Conservation (phyloP, 495 filamentous ascomycete genomes). For the Pseudevernia furfuracea region DNA sequence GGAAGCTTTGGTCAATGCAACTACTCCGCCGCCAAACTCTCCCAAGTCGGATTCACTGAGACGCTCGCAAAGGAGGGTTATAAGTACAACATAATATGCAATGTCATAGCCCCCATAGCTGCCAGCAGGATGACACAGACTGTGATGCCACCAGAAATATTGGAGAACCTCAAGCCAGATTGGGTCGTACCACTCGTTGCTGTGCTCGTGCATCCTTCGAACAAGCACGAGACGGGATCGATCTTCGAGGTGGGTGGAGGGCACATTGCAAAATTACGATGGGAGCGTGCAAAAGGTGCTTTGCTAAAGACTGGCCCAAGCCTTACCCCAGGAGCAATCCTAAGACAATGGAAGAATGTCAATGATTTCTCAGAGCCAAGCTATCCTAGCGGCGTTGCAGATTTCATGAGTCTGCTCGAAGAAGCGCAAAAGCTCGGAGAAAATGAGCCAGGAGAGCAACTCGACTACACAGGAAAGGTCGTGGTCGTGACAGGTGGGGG, state of each 20-base stretch:
- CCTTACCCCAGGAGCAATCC: slow-evolving; percentile 80
- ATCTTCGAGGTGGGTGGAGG: slow-evolving; percentile 96
- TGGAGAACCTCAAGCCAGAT: slow-evolving; percentile 83
- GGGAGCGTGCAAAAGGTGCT: slow-evolving; percentile 89
- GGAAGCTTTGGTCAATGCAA: slow-evolving; percentile 95
- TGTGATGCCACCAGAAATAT: slow-evolving; percentile 90
- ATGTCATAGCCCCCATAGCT: slow-evolving; percentile 94
- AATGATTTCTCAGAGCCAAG: slow-evolving; percentile 78
- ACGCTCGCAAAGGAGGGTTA: slow-evolving; percentile 94
- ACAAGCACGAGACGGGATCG: slow-evolving; percentile 72
- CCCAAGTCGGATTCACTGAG: slow-evolving; percentile 96
- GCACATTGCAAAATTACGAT: slow-evolving; percentile 85
- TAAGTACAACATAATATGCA: slow-evolving; percentile 97
- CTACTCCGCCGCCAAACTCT: slow-evolving; percentile 95
- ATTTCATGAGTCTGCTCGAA: slow-evolving; percentile 85
- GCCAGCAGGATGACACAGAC: slow-evolving; percentile 96
- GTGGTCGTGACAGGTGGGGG: slow-evolving; percentile 90
- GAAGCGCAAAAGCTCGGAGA: slow-evolving; percentile 70
- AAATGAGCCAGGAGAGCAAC: slow-evolving; percentile 64
- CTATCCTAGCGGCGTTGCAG: slow-evolving; percentile 77
- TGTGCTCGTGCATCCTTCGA: slow-evolving; percentile 79
- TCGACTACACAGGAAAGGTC: slow-evolving; percentile 86
- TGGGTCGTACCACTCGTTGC: slow-evolving; percentile 96
- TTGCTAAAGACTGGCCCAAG: slow-evolving; percentile 82
- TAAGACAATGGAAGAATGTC: slow-evolving; percentile 82